Evolutionary conservation across 768 basidiomycete genomes (phyloP), one percentile per base, ranked within the genome.

Genomic region (Suillus hirtellus): DNA sequence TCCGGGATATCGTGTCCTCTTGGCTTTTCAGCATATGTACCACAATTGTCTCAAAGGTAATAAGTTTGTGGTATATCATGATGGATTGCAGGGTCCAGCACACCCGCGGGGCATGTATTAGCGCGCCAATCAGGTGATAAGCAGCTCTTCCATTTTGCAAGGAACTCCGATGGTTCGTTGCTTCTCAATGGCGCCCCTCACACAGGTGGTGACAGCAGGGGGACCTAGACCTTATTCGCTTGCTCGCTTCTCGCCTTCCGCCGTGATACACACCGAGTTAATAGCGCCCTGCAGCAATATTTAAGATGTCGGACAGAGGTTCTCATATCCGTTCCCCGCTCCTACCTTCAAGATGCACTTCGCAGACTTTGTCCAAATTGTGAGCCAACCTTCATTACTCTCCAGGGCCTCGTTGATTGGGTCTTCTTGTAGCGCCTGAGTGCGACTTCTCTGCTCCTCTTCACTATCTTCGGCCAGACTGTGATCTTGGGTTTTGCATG

Each of bases 401-500:
- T 19, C 10, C 19, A n/a, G 5, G 31, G 6, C 35, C 52, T 53
- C 34, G 11, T 53, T 53, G 34, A 53, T 34, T 6, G n/a, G 6
- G 19, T 3, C n/a, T n/a, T 34, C 31, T 12, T 2, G 38, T 24
- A 40, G 55, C 38, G 24, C 4, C 24, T 24, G 21, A 40, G 15
- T 35, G 2, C 52, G 2, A 27, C 38, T 17, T 9, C 2, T 38
- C 55, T 24, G 38, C 38, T 56, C 5, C 37, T 38, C 15, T 6
- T 40, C 9, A 56, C 38, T 11, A 56, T 56, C 38, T 56, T 56
- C 17, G 38, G 55, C 9, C 55, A 56, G 38, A 56, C 55, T 10
- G 24, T 56, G 17, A 40, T 56, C 21, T 17, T 56, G 15, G 55
- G 55, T 17, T 56, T 56, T 17, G 38, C 55, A 17, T 56, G 55